Evolutionary conservation across 140 eudicot species (phyloP), one percentile per base, ranked within the genome.

Genomic region (Senecio squalidus): DNA sequence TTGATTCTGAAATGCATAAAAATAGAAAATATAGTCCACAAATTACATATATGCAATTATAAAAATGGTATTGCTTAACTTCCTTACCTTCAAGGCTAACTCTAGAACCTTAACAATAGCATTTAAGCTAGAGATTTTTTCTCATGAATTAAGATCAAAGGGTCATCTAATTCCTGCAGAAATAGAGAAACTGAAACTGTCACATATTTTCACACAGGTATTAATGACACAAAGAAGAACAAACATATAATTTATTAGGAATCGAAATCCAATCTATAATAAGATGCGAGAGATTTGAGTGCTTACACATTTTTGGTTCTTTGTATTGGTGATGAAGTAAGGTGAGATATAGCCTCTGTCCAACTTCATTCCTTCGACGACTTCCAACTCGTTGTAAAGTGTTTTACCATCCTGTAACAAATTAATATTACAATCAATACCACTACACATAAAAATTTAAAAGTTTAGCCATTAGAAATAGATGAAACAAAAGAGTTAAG

Each of bases 311-410:
- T 78, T 85, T 57, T 85, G 86, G 62, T 66, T 82, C 70, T 85
- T 82, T 50, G 75, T 33, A 44, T 82, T 85, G 48, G 90, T 82
- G 64, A 81, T 65, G 66, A 85, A 85, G 67, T 85, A 82, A 17
- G 95, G 95, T 30, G 90, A 85, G 52, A 85, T 81, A 63, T 81
- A 85, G 21, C 94, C 94, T 64, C 84, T 78, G 60, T 85, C 95
- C 58, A 85, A 62, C 80, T 85, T 85, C 89, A 85, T 85, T 57
- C 95, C 95, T 65, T 85, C 95, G 16, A 85, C 95, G 24, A 85
- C 82, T 69, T 85, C 89, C 58, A 81, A 67, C 43, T 85, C 95
- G 67, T 81, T 81, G 73, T 72, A 56, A 6, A 82, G 69, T n/a
- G 89, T 85, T 64, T 82, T 85, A 14, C 82, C 85, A 40, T 84